Base-by-base conservation (phyloP, 768 basidiomycete species). In the Asterophora parasitica region DNA sequence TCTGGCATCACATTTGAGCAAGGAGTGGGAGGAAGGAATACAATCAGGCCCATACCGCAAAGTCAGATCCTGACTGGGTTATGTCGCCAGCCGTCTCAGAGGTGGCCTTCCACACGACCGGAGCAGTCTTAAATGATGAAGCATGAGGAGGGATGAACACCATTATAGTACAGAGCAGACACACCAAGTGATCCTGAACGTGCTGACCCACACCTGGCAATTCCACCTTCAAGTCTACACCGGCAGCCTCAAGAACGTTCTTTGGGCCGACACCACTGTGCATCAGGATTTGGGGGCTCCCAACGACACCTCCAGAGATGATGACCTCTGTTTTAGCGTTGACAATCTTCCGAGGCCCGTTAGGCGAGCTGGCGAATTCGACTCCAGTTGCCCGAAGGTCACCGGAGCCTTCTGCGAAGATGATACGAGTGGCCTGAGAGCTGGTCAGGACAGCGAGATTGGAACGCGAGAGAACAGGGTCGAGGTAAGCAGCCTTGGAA, bases 401-500 rank as follows among this genome's bases (percentile, higher is more conserved):
- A 36, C 64, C 68, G 8, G 67, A 70, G 15, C 52, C 50, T 52
- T 53, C 31, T 39, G 46, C 50, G 53, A 79, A 77, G 19, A 76
- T 53, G 31, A 81, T 64, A 20, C 74, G 68, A 1, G 82, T 76
- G 48, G 83, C 84, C 2, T 78, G 82, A 17, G 76, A 70, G 43
- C 77, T 76, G n/a, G 77, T 66, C 19, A 86, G 69, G 51, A 88
- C 75, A 56, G 79, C 75, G 32, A 86, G 72, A 57, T 88, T 88
- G 26, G 74, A 48, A 37, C 83, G 76, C 13, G 79, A 74, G 0
- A 82, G 78, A 3, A 82, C 69, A 3, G 77, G 70, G 61, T 85
- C 83, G 55, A 78, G 73, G 62, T 79, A 79, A 7, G 70, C 76
- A 1, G 76, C 68, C 49, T 77, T 72, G 10, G 80, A 70, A 63